Evolutionary conservation across 345 rosid genomes (phyloP).

Genomic region (Salix purpurea): DNA sequence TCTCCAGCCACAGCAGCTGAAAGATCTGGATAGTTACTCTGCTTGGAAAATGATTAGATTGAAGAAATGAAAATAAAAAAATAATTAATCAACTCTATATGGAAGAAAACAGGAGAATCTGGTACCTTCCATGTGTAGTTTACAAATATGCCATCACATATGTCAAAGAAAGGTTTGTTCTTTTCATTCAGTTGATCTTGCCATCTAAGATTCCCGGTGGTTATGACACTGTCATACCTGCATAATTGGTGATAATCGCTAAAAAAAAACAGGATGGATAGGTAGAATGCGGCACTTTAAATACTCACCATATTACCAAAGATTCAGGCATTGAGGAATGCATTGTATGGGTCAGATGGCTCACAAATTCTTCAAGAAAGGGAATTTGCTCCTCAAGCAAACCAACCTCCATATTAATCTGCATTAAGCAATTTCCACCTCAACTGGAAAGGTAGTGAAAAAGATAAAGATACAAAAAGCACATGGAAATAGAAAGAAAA

Average conservation of each 20-base stretch:
- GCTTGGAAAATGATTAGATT: conserved; percentile 16
- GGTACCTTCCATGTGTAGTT: conserved; percentile 75
- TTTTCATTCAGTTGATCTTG: conserved; percentile 61
- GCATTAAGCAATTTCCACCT: conserved; percentile 16
- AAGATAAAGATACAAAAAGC: background rate
- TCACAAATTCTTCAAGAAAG: conserved; percentile 57
- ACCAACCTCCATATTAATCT: conserved; percentile 70
- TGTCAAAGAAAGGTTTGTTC: conserved; percentile 79
- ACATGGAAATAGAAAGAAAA: background rate
- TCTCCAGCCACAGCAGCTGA: conserved; percentile 71
- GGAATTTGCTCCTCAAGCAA: conserved; percentile 49
- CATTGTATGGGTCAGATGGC: conserved; percentile 65
- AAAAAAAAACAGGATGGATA: conserved; percentile 1
- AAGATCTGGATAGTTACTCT: conserved; percentile 55
- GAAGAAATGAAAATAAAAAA: background rate
- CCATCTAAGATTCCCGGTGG: conserved; percentile 53
- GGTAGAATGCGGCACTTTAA: background rate
- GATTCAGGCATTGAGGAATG: conserved; percentile 66
- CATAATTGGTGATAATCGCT: background rate
- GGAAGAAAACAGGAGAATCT: background rate
- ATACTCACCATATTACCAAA: conserved; percentile 69
- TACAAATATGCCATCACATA: conserved; percentile 72
- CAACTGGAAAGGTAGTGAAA: background rate
- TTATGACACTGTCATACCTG: conserved; percentile 82
- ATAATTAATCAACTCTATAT: background rate